Evolutionary conservation across 768 basidiomycete genomes (phyloP), one percentile per base, ranked within the genome.

Genomic region (Lyophyllum atratum): DNA sequence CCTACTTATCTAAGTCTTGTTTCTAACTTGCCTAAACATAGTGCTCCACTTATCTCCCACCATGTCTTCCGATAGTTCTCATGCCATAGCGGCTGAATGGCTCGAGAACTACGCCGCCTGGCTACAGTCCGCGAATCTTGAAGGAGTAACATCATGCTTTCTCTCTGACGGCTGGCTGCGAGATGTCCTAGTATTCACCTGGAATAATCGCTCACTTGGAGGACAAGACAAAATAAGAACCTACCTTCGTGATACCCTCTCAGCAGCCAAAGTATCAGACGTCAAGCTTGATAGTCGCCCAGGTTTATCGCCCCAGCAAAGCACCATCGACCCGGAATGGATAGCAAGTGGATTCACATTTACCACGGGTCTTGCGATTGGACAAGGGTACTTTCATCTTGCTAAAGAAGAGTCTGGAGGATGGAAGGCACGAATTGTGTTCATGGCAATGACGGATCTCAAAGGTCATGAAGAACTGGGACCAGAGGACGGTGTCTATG

Each of bases 141-240:
- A 64, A 5, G 66, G 57, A 4, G 58, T 70, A 6, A 58, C 59
- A 0, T 57, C 66, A 9, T 60, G 58, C 10, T 74, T 80, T 61
- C 68, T 71, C 2, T 64, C 70, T 0, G 54, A 66, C 33, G 78
- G 77, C 10, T 79, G 70, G 68, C 68, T 79, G 29, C 69, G 77
- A 7, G 79, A 82, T 59, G 50, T 76, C 29, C 71, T 81, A 47
- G 67, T 71, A 12, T 76, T 82, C 61, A 72, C 72, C 1, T 81
- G 79, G 80, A 69, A 76, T 59, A 69, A 68, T 29, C 74, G 77
- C 24, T 61, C 77, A 2, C 67, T 79, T 8, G 58, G 65, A 21
- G 75, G 75, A 3, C 66, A 42, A 17, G 66, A 67, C 1, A 71
- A 71, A 47, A 76, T 80, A 19, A 45, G 64, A 1, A 42, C 61